A percentile compares a stretch with the other conserved stretches of the same genome.
Evolutionary conservation across 805 yeast genomes (phyloP).

Genomic region (Scheffersomyces coipomensis): DNA sequence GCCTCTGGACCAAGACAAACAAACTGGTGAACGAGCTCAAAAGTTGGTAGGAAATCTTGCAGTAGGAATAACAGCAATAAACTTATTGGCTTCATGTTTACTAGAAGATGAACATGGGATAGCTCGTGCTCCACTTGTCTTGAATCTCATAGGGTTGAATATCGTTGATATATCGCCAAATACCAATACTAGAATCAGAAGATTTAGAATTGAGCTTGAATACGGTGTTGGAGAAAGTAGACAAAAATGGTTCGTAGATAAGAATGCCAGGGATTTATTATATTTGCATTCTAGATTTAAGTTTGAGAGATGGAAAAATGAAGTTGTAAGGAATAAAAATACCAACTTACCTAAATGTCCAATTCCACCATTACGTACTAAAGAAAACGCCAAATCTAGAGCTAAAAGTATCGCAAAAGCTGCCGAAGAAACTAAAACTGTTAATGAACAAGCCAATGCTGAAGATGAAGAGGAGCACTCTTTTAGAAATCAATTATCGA

Average conservation of each 20-base stretch:
- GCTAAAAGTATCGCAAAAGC: not conserved
- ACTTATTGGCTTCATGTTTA: conserved; percentile 72
- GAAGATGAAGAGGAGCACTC: conserved; percentile 18
- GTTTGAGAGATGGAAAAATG: conserved; percentile 38
- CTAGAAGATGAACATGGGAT: conserved; percentile 73
- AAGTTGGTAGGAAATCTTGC: conserved; percentile 42
- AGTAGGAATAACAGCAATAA: conserved; percentile 71
- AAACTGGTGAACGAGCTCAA: conserved; percentile 36
- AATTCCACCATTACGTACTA: conserved; percentile 31
- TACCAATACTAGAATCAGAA: conserved; percentile 38
- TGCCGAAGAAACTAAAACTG: not conserved
- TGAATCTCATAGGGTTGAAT: conserved; percentile 68
- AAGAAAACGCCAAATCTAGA: conserved; percentile 1
- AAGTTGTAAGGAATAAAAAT: conserved; percentile 29
- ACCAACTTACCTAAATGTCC: conserved; percentile 47
- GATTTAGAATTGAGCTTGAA: conserved; percentile 71
- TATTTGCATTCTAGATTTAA: conserved; percentile 68
- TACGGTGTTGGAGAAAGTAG: conserved; percentile 85
- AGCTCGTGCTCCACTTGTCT: conserved; percentile 77
- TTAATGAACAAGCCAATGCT: not conserved
- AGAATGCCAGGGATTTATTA: conserved; percentile 70
- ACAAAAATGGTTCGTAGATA: conserved; percentile 76
- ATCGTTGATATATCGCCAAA: conserved; percentile 51
- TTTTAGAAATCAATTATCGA: conserved; percentile 6
- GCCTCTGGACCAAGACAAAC: conserved; percentile 16